phyloP scores from a whole-genome alignment of 495 filamentous ascomycete genomes.

The Xylaria nigripes region DNA sequence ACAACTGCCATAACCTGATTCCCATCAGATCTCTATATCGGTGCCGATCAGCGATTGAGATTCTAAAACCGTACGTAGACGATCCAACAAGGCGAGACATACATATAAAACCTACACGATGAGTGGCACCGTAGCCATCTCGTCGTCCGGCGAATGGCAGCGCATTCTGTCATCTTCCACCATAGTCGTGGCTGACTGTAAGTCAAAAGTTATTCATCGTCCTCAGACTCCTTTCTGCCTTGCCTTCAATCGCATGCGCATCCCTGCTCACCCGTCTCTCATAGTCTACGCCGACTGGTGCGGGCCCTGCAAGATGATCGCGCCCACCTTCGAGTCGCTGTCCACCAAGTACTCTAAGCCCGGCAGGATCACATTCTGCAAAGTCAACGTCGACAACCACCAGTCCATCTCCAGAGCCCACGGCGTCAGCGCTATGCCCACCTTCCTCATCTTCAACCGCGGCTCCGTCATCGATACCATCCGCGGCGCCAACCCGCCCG shows the following conservation, averaged over 20 bases:
- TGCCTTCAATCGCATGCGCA: conserved; percentile 17
- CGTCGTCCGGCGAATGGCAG: conserved; percentile 37
- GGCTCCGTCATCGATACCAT: conserved; percentile 64
- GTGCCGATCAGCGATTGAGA: not conserved
- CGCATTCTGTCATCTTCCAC: conserved; percentile 32
- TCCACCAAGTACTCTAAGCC: conserved; percentile 46
- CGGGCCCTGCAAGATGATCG: conserved; percentile 62
- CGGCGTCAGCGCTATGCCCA: conserved; percentile 61
- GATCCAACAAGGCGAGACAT: not conserved
- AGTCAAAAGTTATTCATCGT: conserved; percentile 14
- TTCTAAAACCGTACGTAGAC: not conserved
- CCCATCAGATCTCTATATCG: not conserved
- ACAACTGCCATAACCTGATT: too few species aligned
- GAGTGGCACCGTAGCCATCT: conserved; percentile 26
- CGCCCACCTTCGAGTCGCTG: conserved; percentile 54
- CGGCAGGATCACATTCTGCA: conserved; percentile 49
- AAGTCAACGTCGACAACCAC: conserved; percentile 54
- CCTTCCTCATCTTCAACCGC: conserved; percentile 80
- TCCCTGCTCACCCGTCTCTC: not conserved
- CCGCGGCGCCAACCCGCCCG: conserved; percentile 65
- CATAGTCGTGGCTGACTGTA: conserved; percentile 43
- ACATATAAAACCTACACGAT: conserved; percentile 8
- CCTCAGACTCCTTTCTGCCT: not conserved
- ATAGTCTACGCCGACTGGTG: conserved; percentile 62
- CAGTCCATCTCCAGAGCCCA: conserved; percentile 47